Base-by-base conservation (phyloP, 1,284 basidiomycete species). In the Microbotryum lychnidis-dioicae region DNA sequence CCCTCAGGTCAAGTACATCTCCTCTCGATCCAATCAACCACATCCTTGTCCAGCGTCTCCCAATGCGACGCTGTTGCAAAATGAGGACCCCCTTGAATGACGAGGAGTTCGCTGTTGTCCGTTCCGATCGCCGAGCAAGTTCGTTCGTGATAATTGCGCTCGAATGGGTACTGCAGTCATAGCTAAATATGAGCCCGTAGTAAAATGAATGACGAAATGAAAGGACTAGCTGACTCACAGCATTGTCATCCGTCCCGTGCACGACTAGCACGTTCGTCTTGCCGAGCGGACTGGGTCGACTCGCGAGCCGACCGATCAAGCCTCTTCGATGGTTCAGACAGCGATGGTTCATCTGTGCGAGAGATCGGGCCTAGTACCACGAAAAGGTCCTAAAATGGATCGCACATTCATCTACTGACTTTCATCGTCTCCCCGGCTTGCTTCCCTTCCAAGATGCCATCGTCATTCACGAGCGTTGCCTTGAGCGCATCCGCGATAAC, bases 141-240 rank as follows among this genome's bases (percentile, higher is more conserved):
- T 4, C 53, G 45, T 10, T 47, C 37, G 48, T 60, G 58, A 42
- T 60, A 60, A 2, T 50, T 21, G 29, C 58, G 46, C n/a, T 60
- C 58, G 33, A 60, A 55, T 10, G 58, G 58, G 52, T 60, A 60
- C 51, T 56, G 55, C n/a, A 29, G 44, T 21, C 12, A 46, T n/a
- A 27, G 20, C 8, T 23, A 10, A 33, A 29, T 21, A 44, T 21
- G 23, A n/a, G 12, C 9, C 21, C 21, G 33, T 16, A 18, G 3
- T n/a, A 10, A 21, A 12, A 14, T n/a, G n/a, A n/a, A n/a, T n/a
- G 12, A 18, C 8, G 12, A 16, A 20, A 12, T 9, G 54, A 14
- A 37, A 27, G 5, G 37, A 6, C 5, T 6, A 16, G 3, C 14
- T 12, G 31, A 42, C 47, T 33, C 31, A 56, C 55, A 37, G 58